Conservation (phyloP, 225 moss, liverwort and hornwort species). For the Takakia lepidozioides region DNA sequence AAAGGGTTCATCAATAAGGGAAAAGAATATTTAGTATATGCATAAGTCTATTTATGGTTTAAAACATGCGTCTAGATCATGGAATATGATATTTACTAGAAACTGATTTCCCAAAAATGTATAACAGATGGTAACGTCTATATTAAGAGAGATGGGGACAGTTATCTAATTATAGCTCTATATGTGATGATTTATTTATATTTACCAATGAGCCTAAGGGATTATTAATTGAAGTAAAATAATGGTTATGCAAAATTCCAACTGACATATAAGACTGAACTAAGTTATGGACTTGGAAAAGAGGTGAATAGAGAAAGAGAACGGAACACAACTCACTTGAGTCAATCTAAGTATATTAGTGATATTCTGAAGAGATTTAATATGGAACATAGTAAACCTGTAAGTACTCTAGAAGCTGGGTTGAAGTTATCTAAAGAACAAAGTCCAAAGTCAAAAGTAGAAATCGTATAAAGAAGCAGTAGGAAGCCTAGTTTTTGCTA, state of each 20-base stretch:
- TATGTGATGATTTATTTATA: not conserved
- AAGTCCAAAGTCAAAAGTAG: not conserved
- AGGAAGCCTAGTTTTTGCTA: slow-evolving; percentile 1
- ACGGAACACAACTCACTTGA: not conserved
- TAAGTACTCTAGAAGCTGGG: not conserved
- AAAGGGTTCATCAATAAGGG: not conserved
- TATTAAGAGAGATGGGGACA: not conserved
- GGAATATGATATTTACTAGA: not conserved
- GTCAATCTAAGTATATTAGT: not conserved
- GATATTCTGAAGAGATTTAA: slow-evolving; percentile 3
- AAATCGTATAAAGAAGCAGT: slow-evolving; percentile 3
- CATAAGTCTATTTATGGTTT: slow-evolving; percentile 2
- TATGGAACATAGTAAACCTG: slow-evolving; percentile 1
- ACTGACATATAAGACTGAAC: not conserved
- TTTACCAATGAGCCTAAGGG: not conserved
- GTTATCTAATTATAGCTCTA: not conserved
- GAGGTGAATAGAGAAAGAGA: not conserved
- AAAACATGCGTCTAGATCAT: not conserved
- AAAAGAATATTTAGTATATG: not conserved
- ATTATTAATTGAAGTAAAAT: not conserved
- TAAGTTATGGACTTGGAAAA: not conserved
- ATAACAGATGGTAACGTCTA: slow-evolving; percentile 4
- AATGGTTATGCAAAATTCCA: not conserved
- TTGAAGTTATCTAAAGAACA: slow-evolving; percentile 1
- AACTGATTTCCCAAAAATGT: not conserved